phyloP scores from a whole-genome alignment of 2,329 filamentous ascomycete genomes.

The Aspergillus tubingensis region DNA sequence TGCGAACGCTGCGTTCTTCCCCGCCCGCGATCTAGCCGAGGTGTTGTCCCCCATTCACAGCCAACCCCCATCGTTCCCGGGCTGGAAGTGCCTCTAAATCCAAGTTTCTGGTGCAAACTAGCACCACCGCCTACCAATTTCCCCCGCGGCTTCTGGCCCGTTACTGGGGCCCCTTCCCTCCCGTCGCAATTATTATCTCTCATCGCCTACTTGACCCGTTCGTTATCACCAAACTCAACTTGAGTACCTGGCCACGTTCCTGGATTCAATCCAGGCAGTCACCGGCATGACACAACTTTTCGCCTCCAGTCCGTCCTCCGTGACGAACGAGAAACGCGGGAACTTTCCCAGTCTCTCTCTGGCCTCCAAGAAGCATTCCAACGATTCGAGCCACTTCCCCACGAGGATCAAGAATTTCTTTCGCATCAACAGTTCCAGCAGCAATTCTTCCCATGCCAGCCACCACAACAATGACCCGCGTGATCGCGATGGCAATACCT shows the following conservation, averaged over 20 bases:
- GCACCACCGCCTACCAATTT: conserved; percentile 18
- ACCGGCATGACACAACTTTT: conserved; percentile 48
- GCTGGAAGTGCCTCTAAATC: conserved; percentile 26
- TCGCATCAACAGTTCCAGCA: conserved; percentile 61
- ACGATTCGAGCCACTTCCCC: conserved; percentile 54
- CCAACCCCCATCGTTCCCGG: conserved; percentile 24
- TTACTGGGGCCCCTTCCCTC: conserved; percentile 10
- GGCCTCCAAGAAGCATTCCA: conserved; percentile 47
- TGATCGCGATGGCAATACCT: conserved; percentile 44
- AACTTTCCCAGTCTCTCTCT: conserved; percentile 50
- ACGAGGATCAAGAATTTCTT: conserved; percentile 71
- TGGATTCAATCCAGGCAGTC: conserved; percentile 4
- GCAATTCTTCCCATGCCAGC: conserved; percentile 44
- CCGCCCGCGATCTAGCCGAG: conserved; percentile 6
- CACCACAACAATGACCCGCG: conserved; percentile 28
- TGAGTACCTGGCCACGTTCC: not conserved
- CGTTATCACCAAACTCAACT: not conserved
- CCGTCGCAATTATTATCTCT: conserved; percentile 12
- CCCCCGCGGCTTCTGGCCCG: conserved; percentile 20
- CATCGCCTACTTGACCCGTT: not conserved
- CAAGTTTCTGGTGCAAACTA: conserved; percentile 15
- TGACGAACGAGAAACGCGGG: conserved; percentile 49
- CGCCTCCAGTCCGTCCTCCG: conserved; percentile 41
- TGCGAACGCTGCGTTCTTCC: conserved; percentile 16
- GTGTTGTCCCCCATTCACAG: conserved; percentile 8